Percentiles rank a stretch among this genome's conserved stretches.
Conservation (phyloP, 371 early-diverging fungal species). For the Mortierella sp. region DNA sequence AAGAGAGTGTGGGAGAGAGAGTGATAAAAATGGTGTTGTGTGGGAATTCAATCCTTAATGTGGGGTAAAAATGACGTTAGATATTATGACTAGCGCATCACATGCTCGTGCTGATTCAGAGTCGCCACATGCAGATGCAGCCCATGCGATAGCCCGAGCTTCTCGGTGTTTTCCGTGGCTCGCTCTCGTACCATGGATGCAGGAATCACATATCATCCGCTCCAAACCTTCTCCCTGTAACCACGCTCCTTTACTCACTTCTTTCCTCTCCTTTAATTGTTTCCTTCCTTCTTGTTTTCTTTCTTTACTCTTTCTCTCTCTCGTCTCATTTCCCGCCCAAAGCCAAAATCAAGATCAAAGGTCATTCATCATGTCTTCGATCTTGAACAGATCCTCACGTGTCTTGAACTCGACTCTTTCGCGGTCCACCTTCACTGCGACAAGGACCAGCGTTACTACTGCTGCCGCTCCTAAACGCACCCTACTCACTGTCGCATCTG, state of each 20-base stretch:
- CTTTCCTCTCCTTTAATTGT: neutral
- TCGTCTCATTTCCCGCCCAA: neutral
- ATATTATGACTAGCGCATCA: constrained; percentile 6
- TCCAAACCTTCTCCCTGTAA: constrained; percentile 1
- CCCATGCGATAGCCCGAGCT: constrained; percentile 19
- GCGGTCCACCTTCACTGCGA: constrained; percentile 15
- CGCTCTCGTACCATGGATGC: neutral
- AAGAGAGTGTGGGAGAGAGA: neutral
- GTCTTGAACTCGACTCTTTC: constrained; percentile 34
- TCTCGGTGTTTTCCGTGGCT: constrained; percentile 41
- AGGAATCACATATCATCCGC: neutral
- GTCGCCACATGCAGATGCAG: constrained; percentile 15
- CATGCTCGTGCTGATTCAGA: constrained; percentile 12
- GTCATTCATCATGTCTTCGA: constrained; percentile 36
- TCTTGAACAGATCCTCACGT: constrained; percentile 45
- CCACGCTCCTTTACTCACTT: neutral
- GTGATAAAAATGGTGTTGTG: neutral
- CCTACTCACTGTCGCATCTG: constrained; percentile 39
- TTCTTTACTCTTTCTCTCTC: neutral
- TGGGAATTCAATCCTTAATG: constrained; percentile 5
- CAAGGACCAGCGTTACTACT: constrained; percentile 15
- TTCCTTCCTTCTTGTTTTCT: neutral
- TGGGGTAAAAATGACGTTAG: neutral
- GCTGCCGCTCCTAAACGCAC: constrained; percentile 39
- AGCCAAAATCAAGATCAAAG: constrained; percentile 18